A percentile compares a stretch with the other conserved stretches of the same genome.
Conservation (phyloP, 257 asterid species). For the Primulina huaijiensis region DNA sequence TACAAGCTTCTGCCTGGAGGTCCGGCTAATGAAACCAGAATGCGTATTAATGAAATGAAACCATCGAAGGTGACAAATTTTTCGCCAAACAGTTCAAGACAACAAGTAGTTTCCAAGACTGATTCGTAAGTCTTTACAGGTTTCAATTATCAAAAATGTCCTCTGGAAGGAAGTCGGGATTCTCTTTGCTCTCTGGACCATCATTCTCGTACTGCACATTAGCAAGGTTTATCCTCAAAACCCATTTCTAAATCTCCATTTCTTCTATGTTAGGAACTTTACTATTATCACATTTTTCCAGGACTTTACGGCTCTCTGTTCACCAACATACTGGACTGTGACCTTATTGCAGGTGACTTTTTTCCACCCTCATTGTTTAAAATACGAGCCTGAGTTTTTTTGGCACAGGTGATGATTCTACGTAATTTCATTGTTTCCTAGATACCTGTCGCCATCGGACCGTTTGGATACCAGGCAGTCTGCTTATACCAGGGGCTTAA, state of each 20-base stretch:
- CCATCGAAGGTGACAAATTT: too few species aligned
- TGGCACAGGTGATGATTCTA: background rate
- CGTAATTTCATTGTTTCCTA: constrained; percentile 16
- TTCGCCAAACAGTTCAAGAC: too few species aligned
- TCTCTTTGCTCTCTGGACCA: constrained; percentile 50
- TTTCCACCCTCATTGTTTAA: background rate
- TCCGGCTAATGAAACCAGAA: too few species aligned
- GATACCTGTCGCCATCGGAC: constrained; percentile 57
- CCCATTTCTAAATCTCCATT: background rate
- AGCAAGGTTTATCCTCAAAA: constrained; percentile 39
- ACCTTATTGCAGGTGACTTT: constrained; percentile 46
- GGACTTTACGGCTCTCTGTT: constrained; percentile 46
- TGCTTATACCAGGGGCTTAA: constrained; percentile 52
- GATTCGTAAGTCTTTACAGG: constrained; percentile 22
- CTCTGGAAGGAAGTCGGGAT: constrained; percentile 44
- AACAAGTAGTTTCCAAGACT: too few species aligned
- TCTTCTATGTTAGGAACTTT: constrained; percentile 1
- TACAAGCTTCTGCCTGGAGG: too few species aligned
- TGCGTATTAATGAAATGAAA: too few species aligned
- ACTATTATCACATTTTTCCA: constrained; percentile 24
- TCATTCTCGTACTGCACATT: constrained; percentile 41
- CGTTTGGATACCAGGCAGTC: constrained; percentile 52
- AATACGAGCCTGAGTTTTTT: background rate
- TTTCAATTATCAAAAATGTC: constrained; percentile 42
- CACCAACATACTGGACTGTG: constrained; percentile 43